Base-by-base conservation (phyloP, 176 grass and related monocot genomes). In the Oryza longistaminata region DNA sequence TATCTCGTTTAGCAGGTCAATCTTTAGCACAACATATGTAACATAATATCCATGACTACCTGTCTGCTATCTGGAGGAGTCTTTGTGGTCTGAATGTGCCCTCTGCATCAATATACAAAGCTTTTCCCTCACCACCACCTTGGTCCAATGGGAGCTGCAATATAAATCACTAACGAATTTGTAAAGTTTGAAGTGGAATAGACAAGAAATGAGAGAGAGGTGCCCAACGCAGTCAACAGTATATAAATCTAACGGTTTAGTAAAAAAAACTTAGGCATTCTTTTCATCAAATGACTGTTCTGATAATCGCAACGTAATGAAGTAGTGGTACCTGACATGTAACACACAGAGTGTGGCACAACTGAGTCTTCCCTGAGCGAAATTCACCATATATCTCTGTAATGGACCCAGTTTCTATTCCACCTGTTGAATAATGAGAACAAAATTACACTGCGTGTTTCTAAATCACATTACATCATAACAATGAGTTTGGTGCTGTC, bases 381-480 rank as follows among this genome's bases (percentile, higher is more conserved):
- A 98, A 98, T 73, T 98, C 96, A 24, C 96, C 96, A 87, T 98
- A 95, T 40, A 98, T 76, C 89, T 98, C 96, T 80, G 96, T 95
- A 78, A 98, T 98, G 78, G 96, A 95, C 17, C 95, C 93, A 60
- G 96, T 98, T 86, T 98, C 96, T 83, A 98, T 92, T 76, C 96
- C 95, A 70, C 95, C 93, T 95, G 50, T 85, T 22, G 79, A 81
- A 48, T 27, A 25, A 22, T 26, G 7, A 71, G 80, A 84, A 74
- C n/a, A 70, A 24, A 60, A 68, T 68, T 35, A 12, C 44, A 16
- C 9, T 37, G 15, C 50, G 21, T 61, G 22, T 64, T 62, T 37
- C 46, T 37, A 74, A 3, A 25, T 64, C 25, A 58, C 3, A 29
- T 19, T 24, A 24, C 52, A 61, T 40, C 3, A 60, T 21, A 10